Conservation (phyloP, 2,329 filamentous ascomycete species). For the Chrysosporium queenslandicum region DNA sequence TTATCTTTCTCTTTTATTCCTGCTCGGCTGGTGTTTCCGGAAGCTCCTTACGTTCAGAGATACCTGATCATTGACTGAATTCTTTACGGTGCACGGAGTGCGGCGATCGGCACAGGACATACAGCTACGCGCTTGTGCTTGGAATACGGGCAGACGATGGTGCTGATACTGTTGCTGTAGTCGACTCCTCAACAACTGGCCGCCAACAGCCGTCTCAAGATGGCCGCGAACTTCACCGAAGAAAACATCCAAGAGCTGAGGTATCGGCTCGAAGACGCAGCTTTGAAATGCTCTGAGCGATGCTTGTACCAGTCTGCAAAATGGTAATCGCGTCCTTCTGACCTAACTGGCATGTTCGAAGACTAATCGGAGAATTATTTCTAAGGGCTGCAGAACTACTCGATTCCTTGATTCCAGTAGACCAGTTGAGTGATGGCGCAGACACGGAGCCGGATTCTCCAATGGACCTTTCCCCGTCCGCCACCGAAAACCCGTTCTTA, state of each 20-base stretch:
- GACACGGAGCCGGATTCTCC: slow-evolving; percentile 51
- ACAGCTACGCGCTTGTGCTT: background rate
- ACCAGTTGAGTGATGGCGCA: slow-evolving; percentile 44
- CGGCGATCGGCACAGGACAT: no score
- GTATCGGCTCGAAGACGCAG: slow-evolving; percentile 68
- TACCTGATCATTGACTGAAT: no score
- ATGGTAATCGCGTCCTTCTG: slow-evolving; percentile 52
- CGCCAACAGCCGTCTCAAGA: slow-evolving; percentile 15
- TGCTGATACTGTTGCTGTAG: background rate
- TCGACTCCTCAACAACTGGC: background rate
- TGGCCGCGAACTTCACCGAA: slow-evolving; percentile 30
- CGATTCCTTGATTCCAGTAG: slow-evolving; percentile 57
- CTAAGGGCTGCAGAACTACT: slow-evolving; percentile 86
- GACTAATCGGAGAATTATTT: background rate
- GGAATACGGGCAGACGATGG: background rate
- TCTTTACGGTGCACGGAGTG: no score
- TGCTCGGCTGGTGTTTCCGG: no score
- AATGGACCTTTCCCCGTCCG: slow-evolving; percentile 46
- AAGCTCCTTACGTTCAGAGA: no score
- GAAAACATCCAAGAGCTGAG: slow-evolving; percentile 50
- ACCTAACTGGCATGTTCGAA: background rate
- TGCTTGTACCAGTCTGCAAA: slow-evolving; percentile 94
- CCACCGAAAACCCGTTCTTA: slow-evolving; percentile 42
- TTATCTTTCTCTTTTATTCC: no score
- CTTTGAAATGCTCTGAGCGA: slow-evolving; percentile 83